Evolutionary conservation across 345 rosid species (phyloP).

Genomic region (Cochlearia excelsa): DNA sequence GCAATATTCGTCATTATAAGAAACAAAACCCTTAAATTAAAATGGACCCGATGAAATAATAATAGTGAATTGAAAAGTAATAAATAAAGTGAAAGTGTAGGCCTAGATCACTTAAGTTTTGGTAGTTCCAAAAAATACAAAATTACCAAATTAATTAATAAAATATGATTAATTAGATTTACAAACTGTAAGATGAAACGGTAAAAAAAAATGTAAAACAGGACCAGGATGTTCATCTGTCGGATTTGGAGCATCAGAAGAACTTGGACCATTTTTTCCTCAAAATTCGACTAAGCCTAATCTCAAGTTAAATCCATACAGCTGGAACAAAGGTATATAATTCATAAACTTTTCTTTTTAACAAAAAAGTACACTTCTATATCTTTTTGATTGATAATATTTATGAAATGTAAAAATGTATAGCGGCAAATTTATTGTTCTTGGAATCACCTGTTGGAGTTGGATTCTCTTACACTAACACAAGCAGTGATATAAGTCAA

Average conservation of each 20-base stretch:
- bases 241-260: slow-evolving; percentile 76
- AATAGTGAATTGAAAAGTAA: slow-evolving; percentile 10
- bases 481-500: slow-evolving; percentile 40
- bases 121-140: slow-evolving; percentile 3
- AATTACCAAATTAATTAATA: background rate
- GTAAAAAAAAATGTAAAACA: slow-evolving; percentile 29
- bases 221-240: slow-evolving; percentile 86
- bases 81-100: slow-evolving; percentile 3
- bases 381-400: background rate
- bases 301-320: slow-evolving; percentile 54
- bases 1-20: slow-evolving; percentile 17
- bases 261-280: slow-evolving; percentile 78
- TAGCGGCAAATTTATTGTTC: slow-evolving; percentile 65
- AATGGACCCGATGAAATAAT: slow-evolving; percentile 30
- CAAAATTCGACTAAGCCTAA: slow-evolving; percentile 40
- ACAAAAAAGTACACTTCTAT: background rate
- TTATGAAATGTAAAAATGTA: slow-evolving; percentile 7
- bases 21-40: slow-evolving; percentile 20
- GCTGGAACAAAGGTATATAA: slow-evolving; percentile 66
- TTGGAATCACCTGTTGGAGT: slow-evolving; percentile 69
- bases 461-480: slow-evolving; percentile 61
- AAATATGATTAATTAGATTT: slow-evolving; percentile 7
- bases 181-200: background rate
- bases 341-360: background rate
- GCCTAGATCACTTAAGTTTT: slow-evolving; percentile 18